A percentile compares a stretch with the other conserved stretches of the same genome.
These are phyloP conservation scores for Castanea crenata DNA, from an alignment of 306 rosid genomes.

Conservation along the genomic window DNA sequence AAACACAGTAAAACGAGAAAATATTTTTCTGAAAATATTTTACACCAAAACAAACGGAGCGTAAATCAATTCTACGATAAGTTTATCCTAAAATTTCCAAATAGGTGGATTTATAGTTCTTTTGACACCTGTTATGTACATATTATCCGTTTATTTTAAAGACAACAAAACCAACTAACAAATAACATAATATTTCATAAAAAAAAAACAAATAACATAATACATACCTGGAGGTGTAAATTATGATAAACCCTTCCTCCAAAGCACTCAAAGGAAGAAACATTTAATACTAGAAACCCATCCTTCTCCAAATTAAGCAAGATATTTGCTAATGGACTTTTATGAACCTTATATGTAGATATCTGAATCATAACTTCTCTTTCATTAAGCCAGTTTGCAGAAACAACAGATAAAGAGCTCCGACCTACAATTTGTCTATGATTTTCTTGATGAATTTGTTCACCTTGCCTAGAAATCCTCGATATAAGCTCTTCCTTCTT, in stretches of 20 bases:
- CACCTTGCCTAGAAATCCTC: constrained; percentile 20
- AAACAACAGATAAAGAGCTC: constrained; percentile 34
- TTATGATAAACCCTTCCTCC: constrained; percentile 51
- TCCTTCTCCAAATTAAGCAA: constrained; percentile 49
- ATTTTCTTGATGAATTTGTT: neutral
- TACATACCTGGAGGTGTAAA: constrained; percentile 53
- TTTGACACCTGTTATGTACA: too few relatives aligned
- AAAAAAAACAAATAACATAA: neutral
- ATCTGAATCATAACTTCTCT: constrained; percentile 54
- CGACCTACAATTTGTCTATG: neutral
- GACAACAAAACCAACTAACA: too few relatives aligned
- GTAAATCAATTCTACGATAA: too few relatives aligned
- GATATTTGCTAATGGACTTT: constrained; percentile 37
- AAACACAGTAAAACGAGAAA: too few relatives aligned
- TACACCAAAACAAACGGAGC: too few relatives aligned
- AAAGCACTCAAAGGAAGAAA: constrained; percentile 57
- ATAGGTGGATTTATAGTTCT: too few relatives aligned
- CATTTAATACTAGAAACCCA: constrained; percentile 45
- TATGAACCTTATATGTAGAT: constrained; percentile 28
- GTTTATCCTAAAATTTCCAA: too few relatives aligned
- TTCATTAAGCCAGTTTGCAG: constrained; percentile 47
- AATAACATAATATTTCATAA: too few relatives aligned
- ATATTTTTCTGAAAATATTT: too few relatives aligned
- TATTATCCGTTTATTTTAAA: too few relatives aligned
- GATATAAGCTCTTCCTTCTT: constrained; percentile 53